Evolutionary conservation across 768 basidiomycete species (phyloP).

Genomic region (Hemileccinum impolitum): DNA sequence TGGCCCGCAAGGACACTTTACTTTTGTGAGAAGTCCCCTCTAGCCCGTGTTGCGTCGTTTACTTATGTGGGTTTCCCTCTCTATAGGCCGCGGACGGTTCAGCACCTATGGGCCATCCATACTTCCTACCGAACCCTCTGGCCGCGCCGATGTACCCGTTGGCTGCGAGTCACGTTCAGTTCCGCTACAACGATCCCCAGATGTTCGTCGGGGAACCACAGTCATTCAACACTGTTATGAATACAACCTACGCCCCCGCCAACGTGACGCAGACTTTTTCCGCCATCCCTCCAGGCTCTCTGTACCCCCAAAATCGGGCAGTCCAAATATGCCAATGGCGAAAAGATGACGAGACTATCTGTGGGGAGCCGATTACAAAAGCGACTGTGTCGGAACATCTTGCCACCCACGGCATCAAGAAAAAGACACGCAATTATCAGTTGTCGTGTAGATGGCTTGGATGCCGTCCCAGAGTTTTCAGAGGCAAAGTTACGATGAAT

Average conservation of each 20-base stretch:
- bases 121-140: no score
- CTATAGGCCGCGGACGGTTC: background rate
- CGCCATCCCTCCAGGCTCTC: no score
- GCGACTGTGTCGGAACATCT: slow-evolving; percentile 17
- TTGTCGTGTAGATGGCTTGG: slow-evolving; percentile 9
- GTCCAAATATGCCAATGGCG: slow-evolving; percentile 12
- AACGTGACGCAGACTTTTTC: background rate
- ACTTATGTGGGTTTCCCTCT: background rate
- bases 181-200: background rate
- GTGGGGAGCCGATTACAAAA: background rate
- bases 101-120: background rate
- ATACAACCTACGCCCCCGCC: no score
- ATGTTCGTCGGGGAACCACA: background rate
- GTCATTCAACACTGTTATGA: background rate
- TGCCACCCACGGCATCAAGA: background rate
- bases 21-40: background rate
- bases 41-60: background rate
- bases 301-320: no score
- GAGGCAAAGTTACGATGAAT: background rate
- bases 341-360: background rate
- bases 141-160: no score
- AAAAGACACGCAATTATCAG: accelerated
- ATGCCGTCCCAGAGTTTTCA: background rate
- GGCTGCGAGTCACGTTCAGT: no score
- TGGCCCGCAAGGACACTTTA: no score